Evolutionary conservation across 805 yeast genomes (phyloP), one percentile per base, ranked within the genome.

Genomic region (Millerozyma acaciae): DNA sequence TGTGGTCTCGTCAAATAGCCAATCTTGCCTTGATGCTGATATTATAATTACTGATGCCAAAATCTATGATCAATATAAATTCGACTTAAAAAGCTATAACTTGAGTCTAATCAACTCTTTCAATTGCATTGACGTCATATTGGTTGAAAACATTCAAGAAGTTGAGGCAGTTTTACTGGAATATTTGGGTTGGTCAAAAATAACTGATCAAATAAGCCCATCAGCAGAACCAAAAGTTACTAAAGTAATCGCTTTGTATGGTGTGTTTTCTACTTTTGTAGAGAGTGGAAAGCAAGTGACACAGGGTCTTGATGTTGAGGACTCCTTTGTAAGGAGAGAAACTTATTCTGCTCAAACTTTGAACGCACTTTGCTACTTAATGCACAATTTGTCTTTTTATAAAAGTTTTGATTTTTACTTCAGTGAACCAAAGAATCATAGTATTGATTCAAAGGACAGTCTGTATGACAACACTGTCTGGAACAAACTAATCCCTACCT

Each of bases 131-230:
- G 26, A 34, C 10, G 38, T 40, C 13, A 29, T 27, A 13, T 30
- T 40, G 16, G 28, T 40, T 16, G 44, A 40, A 28, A 30, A 37
- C 4, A 21, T 35, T 6, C 18, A 16, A 8, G 45, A 41, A 21
- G 23, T 41, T n/a, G 25, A 14, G 10, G 3, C 16, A 6, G 24
- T 29, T 15, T 10, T 36, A 5, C 26, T 14, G 9, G 23, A 22
- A 16, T 16, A 20, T 12, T 27, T 18, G n/a, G 19, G 21, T 10
- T 15, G 9, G 6, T 15, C 10, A 12, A 14, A 15, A 4, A 8
- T 13, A 13, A 3, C 14, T 30, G 18, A 15, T 15, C 15, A 20
- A 8, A 10, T 16, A 4, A 15, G 21, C n/a, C 8, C 26, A 13
- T 26, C 35, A 9, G 12, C 6, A 5, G 16, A 26, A 10, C 17